Base-by-base conservation (phyloP, 2,329 filamentous ascomycete species). In the Verticillium alfalfae region DNA sequence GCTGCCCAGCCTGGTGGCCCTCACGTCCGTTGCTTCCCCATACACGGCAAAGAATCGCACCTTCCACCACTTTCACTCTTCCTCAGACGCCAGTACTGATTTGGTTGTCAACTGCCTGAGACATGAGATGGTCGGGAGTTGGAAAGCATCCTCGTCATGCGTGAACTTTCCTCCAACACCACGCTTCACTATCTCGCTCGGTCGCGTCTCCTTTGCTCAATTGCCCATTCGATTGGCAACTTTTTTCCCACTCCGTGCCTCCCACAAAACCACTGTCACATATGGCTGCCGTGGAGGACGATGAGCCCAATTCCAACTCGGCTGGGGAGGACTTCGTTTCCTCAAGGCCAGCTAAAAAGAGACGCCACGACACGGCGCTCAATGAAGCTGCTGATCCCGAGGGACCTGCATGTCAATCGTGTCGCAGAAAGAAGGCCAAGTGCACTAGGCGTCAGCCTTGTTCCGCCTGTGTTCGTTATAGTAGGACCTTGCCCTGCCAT, bases 351-450 rank as follows among this genome's bases (percentile, higher is more conserved):
- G n/a, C 15, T 10, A 58, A 58, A 31, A 58, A 45, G 38, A 39
- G 37, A 16, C 56, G 56, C 15, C 31, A 58, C 15, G 56, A 45
- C 37, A 16, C 15, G 4, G 34, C 34, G 34, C 36, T 22, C n/a
- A 58, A 34, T 41, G 37, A 26, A 10, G 56, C 22, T 13, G 26
- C 61, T 52, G 57, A 63, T 54, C 2, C 41, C 13, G 13, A 64
- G 58, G 26, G 41, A n/a, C 16, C 9, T 36, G 61, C 59, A 8
- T 80, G 77, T 56, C 76, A 78, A 59, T 71, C 75, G 0, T 81
- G 78, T 66, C 75, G 78, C 5, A 76, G 73, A 59, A 79, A 77
- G 65, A 80, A 81, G 58, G 74, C 78, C 16, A 77, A 76, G 54
- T 81, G 78, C 66, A 75, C 76, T 34, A 69, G 77, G 26, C 67